Percentiles rank a stretch among this genome's conserved stretches.
These are phyloP conservation scores for Excoecaria cochinchinensis DNA, from an alignment of 345 rosid genomes.

Conservation along the genomic window DNA sequence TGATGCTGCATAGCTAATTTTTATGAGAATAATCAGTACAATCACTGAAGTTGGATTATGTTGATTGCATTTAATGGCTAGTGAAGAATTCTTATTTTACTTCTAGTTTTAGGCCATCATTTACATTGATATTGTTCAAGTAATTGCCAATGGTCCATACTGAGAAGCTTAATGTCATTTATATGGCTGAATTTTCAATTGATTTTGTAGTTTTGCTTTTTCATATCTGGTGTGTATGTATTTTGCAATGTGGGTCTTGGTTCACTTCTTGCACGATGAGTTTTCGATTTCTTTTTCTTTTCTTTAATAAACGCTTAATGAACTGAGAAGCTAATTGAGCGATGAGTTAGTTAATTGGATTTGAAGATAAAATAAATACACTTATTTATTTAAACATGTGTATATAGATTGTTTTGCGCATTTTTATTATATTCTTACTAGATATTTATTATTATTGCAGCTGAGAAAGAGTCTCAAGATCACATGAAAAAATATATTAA, in stretches of 20 bases:
- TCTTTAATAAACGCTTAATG: too few species aligned
- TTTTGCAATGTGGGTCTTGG: background rate
- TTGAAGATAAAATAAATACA: too few species aligned
- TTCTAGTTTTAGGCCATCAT: conserved; percentile 21
- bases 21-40: conserved; percentile 49
- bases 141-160: background rate
- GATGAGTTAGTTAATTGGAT: too few species aligned
- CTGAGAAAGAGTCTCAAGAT: too few species aligned
- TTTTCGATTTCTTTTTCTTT: too few species aligned
- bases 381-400: too few species aligned
- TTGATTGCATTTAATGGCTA: conserved; percentile 29
- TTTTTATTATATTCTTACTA: too few species aligned
- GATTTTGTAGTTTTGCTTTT: background rate
- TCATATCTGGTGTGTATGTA: background rate
- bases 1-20: conserved; percentile 24
- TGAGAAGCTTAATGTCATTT: background rate
- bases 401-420: too few species aligned
- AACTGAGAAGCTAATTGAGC: too few species aligned
- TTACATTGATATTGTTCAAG: conserved; percentile 14
- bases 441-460: too few species aligned
- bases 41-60: conserved; percentile 32
- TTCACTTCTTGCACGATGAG: background rate
- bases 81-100: conserved; percentile 19
- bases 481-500: too few species aligned
- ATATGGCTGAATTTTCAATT: background rate